phyloP scores from a whole-genome alignment of 163 green algal species.

The Chlamydomonas reinhardtii region DNA sequence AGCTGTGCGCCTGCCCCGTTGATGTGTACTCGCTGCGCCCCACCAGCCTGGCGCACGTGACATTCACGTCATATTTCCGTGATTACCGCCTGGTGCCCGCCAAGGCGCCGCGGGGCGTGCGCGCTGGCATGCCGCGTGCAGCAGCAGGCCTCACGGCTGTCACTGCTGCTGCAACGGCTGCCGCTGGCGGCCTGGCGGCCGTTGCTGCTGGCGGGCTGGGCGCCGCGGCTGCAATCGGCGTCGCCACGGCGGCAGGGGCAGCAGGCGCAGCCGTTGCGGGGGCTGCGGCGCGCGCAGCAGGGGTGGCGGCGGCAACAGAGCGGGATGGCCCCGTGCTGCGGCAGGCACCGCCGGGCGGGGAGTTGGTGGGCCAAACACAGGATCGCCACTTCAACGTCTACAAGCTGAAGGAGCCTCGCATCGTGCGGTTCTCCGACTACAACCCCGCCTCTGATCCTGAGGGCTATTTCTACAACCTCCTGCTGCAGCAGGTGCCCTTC shows the following conservation, averaged over 20 bases:
- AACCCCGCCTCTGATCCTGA: background rate
- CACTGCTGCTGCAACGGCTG: no score
- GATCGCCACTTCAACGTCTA: background rate
- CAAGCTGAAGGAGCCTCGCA: background rate
- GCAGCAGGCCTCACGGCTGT: no score
- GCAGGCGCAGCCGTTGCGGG: no score
- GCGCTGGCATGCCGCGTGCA: no score
- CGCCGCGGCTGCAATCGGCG: no score
- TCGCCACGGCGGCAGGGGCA: no score
- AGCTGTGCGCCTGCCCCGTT: background rate
- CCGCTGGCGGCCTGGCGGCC: no score
- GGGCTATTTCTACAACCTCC: constrained; percentile 17
- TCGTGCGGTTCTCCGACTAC: background rate
- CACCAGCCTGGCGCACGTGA: background rate
- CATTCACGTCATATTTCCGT: background rate
- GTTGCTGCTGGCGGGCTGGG: no score
- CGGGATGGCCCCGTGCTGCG: no score
- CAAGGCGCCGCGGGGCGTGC: background rate
- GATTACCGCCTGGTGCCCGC: background rate
- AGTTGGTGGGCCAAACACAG: background rate
- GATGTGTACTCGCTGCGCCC: background rate
- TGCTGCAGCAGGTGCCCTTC: background rate
- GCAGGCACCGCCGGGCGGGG: background rate
- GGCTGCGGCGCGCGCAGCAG: no score
- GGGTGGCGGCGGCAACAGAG: background rate